Percentiles rank a stretch among this genome's conserved stretches.
Conservation (phyloP, 192 early-diverging fungal species). For the Mortierella claussenii region DNA sequence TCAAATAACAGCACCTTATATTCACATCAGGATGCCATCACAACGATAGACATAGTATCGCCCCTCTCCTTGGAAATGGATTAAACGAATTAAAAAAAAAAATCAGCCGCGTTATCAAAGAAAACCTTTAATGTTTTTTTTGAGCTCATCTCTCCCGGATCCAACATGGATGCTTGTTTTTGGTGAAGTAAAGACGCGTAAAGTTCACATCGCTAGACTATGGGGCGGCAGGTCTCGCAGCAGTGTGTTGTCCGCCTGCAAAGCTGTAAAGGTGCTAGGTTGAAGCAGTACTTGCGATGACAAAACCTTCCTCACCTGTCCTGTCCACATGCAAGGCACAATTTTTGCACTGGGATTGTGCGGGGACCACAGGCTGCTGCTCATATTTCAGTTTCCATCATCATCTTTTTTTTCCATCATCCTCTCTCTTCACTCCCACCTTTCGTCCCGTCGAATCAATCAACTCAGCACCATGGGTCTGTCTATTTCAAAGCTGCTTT, state of each 20-base stretch:
- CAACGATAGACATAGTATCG: neutral
- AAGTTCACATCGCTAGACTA: too few relatives aligned
- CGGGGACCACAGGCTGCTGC: neutral
- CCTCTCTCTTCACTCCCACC: slow-evolving; percentile 9
- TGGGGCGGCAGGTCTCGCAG: too few relatives aligned
- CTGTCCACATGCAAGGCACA: too few relatives aligned
- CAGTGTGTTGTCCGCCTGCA: too few relatives aligned
- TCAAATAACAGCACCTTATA: neutral
- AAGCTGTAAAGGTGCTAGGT: too few relatives aligned
- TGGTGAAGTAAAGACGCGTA: too few relatives aligned
- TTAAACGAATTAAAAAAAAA: neutral
- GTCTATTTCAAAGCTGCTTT: slow-evolving; percentile 83
- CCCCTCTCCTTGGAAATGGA: neutral
- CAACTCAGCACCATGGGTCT: slow-evolving; percentile 77
- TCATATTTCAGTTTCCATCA: slow-evolving; percentile 11
- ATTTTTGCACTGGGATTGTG: neutral
- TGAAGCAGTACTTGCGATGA: too few relatives aligned
- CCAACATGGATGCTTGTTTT: too few relatives aligned
- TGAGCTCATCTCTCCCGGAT: too few relatives aligned
- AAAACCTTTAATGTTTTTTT: too few relatives aligned
- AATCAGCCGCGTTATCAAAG: too few relatives aligned
- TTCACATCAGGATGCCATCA: neutral
- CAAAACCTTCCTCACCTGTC: too few relatives aligned
- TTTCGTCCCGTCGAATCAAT: slow-evolving; percentile 8
- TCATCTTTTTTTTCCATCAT: slow-evolving; percentile 27